A percentile compares a stretch with the other conserved stretches of the same genome.
phyloP scores from a whole-genome alignment of 108 stramenopile species.

The Schizochytrium sp. region DNA sequence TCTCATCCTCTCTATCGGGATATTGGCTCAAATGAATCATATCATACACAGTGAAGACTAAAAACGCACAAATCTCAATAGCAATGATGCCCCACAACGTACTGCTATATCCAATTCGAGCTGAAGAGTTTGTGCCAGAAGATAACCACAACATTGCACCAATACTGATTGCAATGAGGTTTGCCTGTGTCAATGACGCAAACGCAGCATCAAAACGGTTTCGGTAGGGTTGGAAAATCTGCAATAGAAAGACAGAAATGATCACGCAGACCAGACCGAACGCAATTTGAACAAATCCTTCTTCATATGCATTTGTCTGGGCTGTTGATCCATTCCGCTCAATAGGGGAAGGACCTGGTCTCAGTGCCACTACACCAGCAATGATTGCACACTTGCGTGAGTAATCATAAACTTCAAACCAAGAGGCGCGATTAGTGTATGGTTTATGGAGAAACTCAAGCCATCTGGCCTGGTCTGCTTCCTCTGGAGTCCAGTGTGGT shows the following conservation, averaged over 20 bases:
- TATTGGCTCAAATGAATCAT: constrained; percentile 24
- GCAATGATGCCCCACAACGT: constrained; percentile 22
- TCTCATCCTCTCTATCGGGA: constrained; percentile 53
- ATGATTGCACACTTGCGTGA: neutral
- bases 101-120: neutral
- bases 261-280: neutral
- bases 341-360: neutral
- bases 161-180: constrained; percentile 24
- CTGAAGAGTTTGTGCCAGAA: neutral
- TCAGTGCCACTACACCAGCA: constrained; percentile 16
- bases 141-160: constrained; percentile 21
- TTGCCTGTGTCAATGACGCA: constrained; percentile 23
- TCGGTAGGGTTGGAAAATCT: constrained; percentile 51
- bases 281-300: constrained; percentile 6
- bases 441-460: neutral
- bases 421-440: constrained; percentile 45
- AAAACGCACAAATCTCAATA: neutral
- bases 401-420: constrained; percentile 31
- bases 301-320: neutral
- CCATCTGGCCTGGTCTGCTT: neutral
- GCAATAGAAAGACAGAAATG: constrained; percentile 19
- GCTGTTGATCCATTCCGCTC: neutral
- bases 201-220: constrained; percentile 53
- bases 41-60: neutral
- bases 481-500: neutral